Percentiles rank a stretch among this genome's conserved stretches.
These are phyloP conservation scores for Aspergillus amoenus DNA, from an alignment of 2,329 filamentous ascomycete genomes.

Conservation along the genomic window DNA sequence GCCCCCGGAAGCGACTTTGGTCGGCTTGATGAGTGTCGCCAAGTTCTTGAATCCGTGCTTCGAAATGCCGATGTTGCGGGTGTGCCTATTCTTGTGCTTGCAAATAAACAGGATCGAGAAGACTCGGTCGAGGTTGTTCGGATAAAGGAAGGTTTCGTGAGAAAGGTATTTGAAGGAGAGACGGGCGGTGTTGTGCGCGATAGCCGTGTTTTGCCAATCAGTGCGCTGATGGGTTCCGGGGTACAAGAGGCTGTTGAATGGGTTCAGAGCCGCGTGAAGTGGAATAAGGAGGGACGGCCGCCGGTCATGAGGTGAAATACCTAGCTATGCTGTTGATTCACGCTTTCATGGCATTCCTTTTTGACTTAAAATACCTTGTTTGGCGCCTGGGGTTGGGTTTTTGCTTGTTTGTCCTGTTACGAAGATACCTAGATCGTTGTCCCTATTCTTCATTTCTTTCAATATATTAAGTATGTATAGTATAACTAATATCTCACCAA, in stretches of 20 bases:
- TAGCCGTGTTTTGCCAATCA: constrained; percentile 85
- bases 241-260: constrained; percentile 97
- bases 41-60: constrained; percentile 87
- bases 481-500: neutral
- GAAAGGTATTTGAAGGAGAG: constrained; percentile 93
- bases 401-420: constrained; percentile 2
- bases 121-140: constrained; percentile 96
- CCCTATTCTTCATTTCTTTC: neutral
- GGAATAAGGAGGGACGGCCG: constrained; percentile 91
- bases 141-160: constrained; percentile 94
- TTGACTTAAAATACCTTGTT: constrained; percentile 1
- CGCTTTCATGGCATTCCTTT: neutral
- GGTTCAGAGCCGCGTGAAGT: constrained; percentile 86
- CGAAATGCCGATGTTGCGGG: constrained; percentile 85
- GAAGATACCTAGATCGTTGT: constrained; percentile 16
- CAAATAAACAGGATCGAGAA: constrained; percentile 97
- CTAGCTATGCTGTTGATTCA: neutral
- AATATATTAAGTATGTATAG: neutral
- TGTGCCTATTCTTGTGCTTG: constrained; percentile 85
- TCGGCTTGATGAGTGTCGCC: constrained; percentile 80
- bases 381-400: constrained; percentile 7
- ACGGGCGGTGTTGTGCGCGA: constrained; percentile 84
- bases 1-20: constrained; percentile 38
- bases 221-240: constrained; percentile 77
- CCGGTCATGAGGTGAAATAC: constrained; percentile 79